Base-by-base conservation (phyloP, 495 filamentous ascomycete genomes). In the Diplogelasinospora grovesii region DNA sequence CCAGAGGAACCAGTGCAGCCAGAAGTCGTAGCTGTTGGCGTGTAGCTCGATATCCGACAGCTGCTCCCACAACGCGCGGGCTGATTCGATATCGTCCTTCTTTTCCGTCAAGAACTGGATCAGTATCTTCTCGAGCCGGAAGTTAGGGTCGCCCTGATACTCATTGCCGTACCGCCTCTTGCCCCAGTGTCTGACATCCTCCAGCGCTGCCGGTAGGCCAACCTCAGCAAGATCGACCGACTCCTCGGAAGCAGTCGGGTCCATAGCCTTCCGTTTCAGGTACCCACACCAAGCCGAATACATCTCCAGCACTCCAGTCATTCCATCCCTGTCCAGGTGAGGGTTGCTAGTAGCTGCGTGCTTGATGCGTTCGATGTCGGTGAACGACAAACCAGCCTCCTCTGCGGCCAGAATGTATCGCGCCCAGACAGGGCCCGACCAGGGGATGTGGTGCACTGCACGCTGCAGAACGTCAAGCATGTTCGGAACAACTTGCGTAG, bases 261-360 rank as follows among this genome's bases (percentile, higher is more conserved):
- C 66, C 62, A 93, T 89, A 4, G 90, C 90, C 11, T 68, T 68
- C 21, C 90, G 81, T 40, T 88, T 85, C 6, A 98, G 73, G 46
- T 87, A 96, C 31, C 86, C 86, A 51, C 89, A 95, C 92, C 92
- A 98, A 0, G 87, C 81, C 23, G 82, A 81, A 45, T 92, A 87
- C 44, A 96, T 84, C 50, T 92, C 88, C 26, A 96, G 64, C 3
- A 95, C 78, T 46, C 89, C 84, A 30, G 85, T 78, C 75, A 95
- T 79, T 13, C 86, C 89, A 29, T 76, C 65, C 21, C 71, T 61
- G 48, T 78, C 75, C 8, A 95, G 74, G 15, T 89, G 70, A 5
- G 82, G 81, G 8, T 82, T 86, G 53, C 79, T 85, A 1, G 89
- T 96, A 3, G 92, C 92, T 32, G 77, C 82, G 56, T 97, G 87